Evolutionary conservation across 352 stramenopile species (phyloP), one percentile per base, ranked within the genome.

Genomic region (Phytophthora boehmeriae): DNA sequence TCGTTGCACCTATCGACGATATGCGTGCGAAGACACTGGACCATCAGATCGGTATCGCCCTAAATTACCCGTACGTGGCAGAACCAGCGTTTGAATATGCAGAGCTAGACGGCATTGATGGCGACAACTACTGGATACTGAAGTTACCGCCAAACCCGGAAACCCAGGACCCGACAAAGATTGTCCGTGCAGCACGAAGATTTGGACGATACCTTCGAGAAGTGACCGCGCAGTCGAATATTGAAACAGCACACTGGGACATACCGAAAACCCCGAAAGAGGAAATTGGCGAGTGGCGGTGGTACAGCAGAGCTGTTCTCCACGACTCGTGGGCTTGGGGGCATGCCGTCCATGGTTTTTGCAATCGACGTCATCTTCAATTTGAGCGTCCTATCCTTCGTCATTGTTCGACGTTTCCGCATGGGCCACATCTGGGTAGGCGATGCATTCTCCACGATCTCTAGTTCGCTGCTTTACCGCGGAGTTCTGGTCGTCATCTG

Each of bases 251-350:
- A 8, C 42, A 67, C 16, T 77, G 69, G 71, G 38, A 52, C 4
- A 22, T 80, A 9, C 54, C 70, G 0, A 51, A 11, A 3, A 45
- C 69, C 23, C 69, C 73, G 9, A 11, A 56, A 10, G 49, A 19
- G 4, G 56, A 68, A 3, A 32, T 87, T n/a, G 35, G 42, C 4
- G 8, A 63, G 8, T 78, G 64, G 65, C 36, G 49, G 14, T 83
- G 71, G 71, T 30, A 62, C 5, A 68, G 72, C 10, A 51, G 59
- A 34, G 32, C 66, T 1, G 63, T 80, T 3, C 57, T 82, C 5
- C 69, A 66, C 14, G 73, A 86, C 54, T 72, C 66, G 6, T 86
- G 77, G 77, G 66, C 71, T 0, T 86, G 74, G 77, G 58, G 52
- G 1, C 76, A 80, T n/a, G 53, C 65, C 4, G 35, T 78, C 3